phyloP scores from a whole-genome alignment of 2,329 filamentous ascomycete genomes.

The Colletotrichum scovillei region DNA sequence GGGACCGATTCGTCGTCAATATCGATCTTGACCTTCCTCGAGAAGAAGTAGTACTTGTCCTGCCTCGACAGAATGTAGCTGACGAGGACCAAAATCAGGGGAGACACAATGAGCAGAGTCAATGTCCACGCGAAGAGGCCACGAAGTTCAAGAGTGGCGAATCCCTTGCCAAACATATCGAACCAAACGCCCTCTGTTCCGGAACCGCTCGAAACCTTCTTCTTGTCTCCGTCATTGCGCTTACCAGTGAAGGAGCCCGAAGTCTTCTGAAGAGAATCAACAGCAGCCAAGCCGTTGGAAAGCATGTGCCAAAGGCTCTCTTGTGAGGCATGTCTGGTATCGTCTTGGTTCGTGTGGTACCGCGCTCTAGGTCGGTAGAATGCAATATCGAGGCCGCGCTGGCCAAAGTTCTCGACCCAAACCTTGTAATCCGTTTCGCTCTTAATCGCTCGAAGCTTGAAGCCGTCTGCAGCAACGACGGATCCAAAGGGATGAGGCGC shows the following conservation, averaged over 20 bases:
- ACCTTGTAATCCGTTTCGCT: conserved; percentile 93
- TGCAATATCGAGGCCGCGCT: conserved; percentile 87
- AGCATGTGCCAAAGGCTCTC: conserved; percentile 93
- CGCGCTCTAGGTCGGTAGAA: conserved; percentile 88
- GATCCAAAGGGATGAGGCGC: conserved; percentile 84
- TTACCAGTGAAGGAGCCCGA: conserved; percentile 70
- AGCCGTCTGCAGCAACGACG: conserved; percentile 85
- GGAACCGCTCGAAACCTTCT: conserved; percentile 73
- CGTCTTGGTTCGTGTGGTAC: conserved; percentile 94
- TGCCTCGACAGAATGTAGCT: conserved; percentile 75
- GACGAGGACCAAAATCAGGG: conserved; percentile 76
- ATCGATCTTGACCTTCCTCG: conserved; percentile 66
- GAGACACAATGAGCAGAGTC: conserved; percentile 82
- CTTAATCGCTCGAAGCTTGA: conserved; percentile 79
- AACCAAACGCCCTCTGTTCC: conserved; percentile 88
- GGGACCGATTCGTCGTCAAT: conserved; percentile 68
- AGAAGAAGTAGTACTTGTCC: conserved; percentile 92
- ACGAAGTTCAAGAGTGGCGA: conserved; percentile 82
- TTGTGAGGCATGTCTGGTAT: conserved; percentile 79
- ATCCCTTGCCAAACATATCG: conserved; percentile 84
- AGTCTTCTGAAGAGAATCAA: conserved; percentile 75
- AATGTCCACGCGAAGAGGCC: conserved; percentile 91
- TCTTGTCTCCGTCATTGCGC: conserved; percentile 63
- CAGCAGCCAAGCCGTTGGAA: conserved; percentile 81
- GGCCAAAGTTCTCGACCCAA: conserved; percentile 80